Percentiles rank a stretch among this genome's conserved stretches.
phyloP scores from a whole-genome alignment of 2,329 filamentous ascomycete genomes.

The Ophiostoma perfectum region DNA sequence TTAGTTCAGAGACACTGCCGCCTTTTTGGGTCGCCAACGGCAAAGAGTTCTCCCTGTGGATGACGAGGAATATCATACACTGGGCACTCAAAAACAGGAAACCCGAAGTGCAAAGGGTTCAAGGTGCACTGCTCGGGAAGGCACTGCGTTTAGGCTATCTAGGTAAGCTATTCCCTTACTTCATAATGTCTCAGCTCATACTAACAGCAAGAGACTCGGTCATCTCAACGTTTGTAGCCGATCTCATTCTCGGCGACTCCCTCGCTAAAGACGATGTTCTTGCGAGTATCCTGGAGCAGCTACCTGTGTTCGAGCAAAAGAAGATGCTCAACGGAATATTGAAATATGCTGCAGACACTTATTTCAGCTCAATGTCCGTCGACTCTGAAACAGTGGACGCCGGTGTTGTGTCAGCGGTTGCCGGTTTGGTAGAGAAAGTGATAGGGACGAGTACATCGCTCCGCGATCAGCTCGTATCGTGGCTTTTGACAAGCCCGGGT shows the following conservation, averaged over 20 bases:
- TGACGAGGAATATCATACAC: constrained; percentile 57
- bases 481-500: constrained; percentile 60
- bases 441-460: constrained; percentile 44
- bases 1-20: neutral
- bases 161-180: constrained; percentile 43
- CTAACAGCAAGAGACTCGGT: constrained; percentile 38
- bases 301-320: constrained; percentile 42
- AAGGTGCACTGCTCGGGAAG: constrained; percentile 49
- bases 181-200: neutral
- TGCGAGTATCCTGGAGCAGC: constrained; percentile 33
- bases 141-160: constrained; percentile 66
- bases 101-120: constrained; percentile 38
- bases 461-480: constrained; percentile 53
- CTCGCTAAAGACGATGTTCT: constrained; percentile 27
- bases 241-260: constrained; percentile 32
- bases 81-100: constrained; percentile 37
- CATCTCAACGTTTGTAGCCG: constrained; percentile 34
- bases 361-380: constrained; percentile 32
- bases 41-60: constrained; percentile 62
- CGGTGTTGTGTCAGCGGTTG: constrained; percentile 49
- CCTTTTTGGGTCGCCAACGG: constrained; percentile 60
- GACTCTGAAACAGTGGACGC: constrained; percentile 26
- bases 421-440: constrained; percentile 50
- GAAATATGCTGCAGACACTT: constrained; percentile 42
- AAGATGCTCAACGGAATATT: constrained; percentile 38